These are phyloP conservation scores for Colletotrichum sp. DNA, from an alignment of 2,329 filamentous ascomycete genomes.

Conservation along the genomic window DNA sequence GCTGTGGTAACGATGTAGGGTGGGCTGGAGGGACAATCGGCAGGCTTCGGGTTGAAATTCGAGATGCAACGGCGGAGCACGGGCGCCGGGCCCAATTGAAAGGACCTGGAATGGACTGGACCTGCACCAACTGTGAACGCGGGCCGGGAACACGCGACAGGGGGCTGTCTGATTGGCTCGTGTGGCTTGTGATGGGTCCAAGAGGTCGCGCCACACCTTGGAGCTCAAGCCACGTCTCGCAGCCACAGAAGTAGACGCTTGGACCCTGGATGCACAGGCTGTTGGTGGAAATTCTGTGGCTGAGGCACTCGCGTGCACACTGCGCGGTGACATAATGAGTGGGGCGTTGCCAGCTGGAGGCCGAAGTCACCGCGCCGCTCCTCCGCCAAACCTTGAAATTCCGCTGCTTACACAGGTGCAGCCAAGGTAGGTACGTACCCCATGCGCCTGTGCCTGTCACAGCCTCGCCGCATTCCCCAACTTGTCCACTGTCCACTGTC, in stretches of 20 bases:
- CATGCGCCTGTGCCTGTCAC: neutral
- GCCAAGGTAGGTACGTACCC: neutral
- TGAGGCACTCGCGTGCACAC: neutral
- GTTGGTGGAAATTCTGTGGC: neutral
- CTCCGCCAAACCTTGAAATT: neutral
- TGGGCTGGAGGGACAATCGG: constrained; percentile 19
- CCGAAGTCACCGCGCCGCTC: neutral
- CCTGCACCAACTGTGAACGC: neutral
- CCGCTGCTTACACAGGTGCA: neutral
- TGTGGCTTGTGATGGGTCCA: neutral
- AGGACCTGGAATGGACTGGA: neutral
- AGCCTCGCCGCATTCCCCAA: constrained; percentile 21
- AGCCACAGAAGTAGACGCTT: neutral
- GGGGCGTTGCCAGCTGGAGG: neutral
- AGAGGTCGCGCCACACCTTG: neutral
- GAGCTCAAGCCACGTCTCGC: neutral
- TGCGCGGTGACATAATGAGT: constrained; percentile 9
- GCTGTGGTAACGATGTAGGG: constrained; percentile 26
- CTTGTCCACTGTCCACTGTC: neutral
- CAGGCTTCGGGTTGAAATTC: constrained; percentile 17
- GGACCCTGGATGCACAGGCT: no score
- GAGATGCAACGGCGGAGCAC: constrained; percentile 12
- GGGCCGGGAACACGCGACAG: neutral
- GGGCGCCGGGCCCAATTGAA: neutral
- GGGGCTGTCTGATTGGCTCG: neutral